Percentiles rank a stretch among this genome's conserved stretches.
Conservation (phyloP, 352 stramenopile genomes). For the Phytopythium kandeliae region DNA sequence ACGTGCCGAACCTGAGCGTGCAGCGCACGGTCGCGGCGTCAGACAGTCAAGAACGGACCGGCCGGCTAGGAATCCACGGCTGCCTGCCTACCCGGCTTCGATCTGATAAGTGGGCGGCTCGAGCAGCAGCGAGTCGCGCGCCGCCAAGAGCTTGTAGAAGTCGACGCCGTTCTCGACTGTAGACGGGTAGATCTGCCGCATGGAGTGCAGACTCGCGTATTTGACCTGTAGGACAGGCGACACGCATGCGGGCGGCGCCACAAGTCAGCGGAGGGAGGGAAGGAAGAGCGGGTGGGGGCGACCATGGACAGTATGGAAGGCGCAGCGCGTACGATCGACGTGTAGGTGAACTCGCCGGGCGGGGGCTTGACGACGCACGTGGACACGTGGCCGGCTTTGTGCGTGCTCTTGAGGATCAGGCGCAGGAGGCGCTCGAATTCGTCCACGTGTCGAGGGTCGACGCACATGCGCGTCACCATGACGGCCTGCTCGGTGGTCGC, state of each 20-base stretch:
- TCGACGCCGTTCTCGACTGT: conserved; percentile 58
- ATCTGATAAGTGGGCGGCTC: conserved; percentile 82
- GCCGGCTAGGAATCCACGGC: no score
- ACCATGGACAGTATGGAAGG: no score
- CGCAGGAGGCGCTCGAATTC: conserved; percentile 76
- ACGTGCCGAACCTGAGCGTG: conserved; percentile 52
- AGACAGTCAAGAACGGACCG: neutral
- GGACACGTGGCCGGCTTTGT: conserved; percentile 74
- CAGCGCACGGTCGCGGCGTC: neutral
- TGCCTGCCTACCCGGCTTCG: conserved; percentile 42
- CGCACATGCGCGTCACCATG: conserved; percentile 79
- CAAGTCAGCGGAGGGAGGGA: neutral
- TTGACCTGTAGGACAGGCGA: conserved; percentile 39
- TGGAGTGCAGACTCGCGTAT: conserved; percentile 65
- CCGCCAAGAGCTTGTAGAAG: conserved; percentile 75
- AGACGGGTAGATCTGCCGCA: conserved; percentile 70
- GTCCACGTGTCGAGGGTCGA: conserved; percentile 64
- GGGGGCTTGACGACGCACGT: conserved; percentile 76
- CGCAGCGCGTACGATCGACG: conserved; percentile 77
- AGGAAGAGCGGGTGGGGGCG: no score
- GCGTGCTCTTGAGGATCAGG: conserved; percentile 76
- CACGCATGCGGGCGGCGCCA: neutral
- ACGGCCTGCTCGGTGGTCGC: conserved; percentile 32
- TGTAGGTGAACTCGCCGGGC: conserved; percentile 72
- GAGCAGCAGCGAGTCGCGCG: conserved; percentile 67